These are phyloP conservation scores for Hypoxylon sp. DNA, from an alignment of 2,329 filamentous ascomycete genomes.

Conservation along the genomic window DNA sequence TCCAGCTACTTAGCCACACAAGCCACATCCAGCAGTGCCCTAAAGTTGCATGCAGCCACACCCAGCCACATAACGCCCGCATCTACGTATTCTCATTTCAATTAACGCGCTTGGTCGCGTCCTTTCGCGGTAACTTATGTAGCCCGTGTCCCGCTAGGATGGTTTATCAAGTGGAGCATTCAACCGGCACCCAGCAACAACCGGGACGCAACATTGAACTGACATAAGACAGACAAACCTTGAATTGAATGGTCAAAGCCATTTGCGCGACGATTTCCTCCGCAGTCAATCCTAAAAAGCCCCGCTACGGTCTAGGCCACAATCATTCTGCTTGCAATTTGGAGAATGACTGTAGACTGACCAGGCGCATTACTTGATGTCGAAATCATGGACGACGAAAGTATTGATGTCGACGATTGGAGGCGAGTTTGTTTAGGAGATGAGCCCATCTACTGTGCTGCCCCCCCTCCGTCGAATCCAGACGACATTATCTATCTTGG, in stretches of 20 bases:
- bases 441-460: conserved; percentile 63
- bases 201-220: conserved; percentile 13
- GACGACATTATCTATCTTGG: conserved; percentile 66
- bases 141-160: background rate
- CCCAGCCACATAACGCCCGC: conserved; percentile 25
- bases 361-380: background rate
- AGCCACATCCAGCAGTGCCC: too few relatives aligned
- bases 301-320: background rate
- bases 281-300: background rate
- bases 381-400: conserved; percentile 43
- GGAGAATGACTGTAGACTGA: conserved; percentile 15
- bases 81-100: conserved; percentile 35
- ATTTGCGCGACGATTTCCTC: conserved; percentile 7
- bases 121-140: background rate
- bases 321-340: background rate
- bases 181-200: conserved; percentile 25
- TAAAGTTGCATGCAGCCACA: conserved; percentile 14
- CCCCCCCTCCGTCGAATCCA: conserved; percentile 48
- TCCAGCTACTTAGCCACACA: conserved; percentile 27
- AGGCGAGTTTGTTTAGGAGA: conserved; percentile 47
- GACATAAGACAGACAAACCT: background rate
- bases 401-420: conserved; percentile 38
- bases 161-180: conserved; percentile 22
- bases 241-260: conserved; percentile 9
- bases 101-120: conserved; percentile 48